Evolutionary conservation across 768 basidiomycete genomes (phyloP).

Genomic region (Thelephora ganbajun): DNA sequence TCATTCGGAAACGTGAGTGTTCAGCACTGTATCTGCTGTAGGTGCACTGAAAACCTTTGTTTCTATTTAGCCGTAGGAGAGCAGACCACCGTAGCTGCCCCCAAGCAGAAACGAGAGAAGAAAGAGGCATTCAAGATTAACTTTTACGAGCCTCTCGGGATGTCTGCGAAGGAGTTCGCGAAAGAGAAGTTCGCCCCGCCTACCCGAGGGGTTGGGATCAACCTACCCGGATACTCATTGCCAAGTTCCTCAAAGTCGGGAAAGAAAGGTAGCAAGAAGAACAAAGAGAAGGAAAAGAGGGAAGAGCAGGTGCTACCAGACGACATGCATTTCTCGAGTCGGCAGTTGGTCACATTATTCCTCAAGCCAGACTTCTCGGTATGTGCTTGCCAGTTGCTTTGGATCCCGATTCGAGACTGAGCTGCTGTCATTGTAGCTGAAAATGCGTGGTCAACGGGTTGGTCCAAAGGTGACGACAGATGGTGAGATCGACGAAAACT

Average conservation of each 20-base stretch:
- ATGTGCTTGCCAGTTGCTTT: slow-evolving; percentile 17
- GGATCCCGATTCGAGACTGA: neutral
- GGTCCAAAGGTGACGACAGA: slow-evolving; percentile 45
- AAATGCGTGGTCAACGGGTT: slow-evolving; percentile 70
- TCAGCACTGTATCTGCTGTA: neutral
- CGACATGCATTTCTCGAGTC: slow-evolving; percentile 93
- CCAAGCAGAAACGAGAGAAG: slow-evolving; percentile 37
- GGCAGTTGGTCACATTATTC: slow-evolving; percentile 84
- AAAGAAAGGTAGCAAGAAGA: slow-evolving; percentile 28
- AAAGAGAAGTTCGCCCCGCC: no score
- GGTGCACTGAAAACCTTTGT: slow-evolving; percentile 2
- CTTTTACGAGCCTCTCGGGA: no score
- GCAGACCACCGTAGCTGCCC: slow-evolving; percentile 34
- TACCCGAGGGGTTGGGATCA: no score
- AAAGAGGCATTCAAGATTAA: no score
- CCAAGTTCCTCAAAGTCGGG: slow-evolving; percentile 9
- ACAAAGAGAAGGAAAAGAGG: slow-evolving; percentile 38
- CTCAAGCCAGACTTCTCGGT: slow-evolving; percentile 93
- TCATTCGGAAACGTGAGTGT: slow-evolving; percentile 60
- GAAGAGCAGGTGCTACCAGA: slow-evolving; percentile 78
- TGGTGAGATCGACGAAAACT: slow-evolving; percentile 89
- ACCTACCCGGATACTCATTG: no score
- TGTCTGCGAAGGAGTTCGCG: no score
- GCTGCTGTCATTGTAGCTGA: slow-evolving; percentile 39
- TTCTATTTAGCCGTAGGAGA: slow-evolving; percentile 20